A percentile compares a stretch with the other conserved stretches of the same genome.
Conservation (phyloP, 1,284 basidiomycete genomes). For the Cryptococcus sp. region DNA sequence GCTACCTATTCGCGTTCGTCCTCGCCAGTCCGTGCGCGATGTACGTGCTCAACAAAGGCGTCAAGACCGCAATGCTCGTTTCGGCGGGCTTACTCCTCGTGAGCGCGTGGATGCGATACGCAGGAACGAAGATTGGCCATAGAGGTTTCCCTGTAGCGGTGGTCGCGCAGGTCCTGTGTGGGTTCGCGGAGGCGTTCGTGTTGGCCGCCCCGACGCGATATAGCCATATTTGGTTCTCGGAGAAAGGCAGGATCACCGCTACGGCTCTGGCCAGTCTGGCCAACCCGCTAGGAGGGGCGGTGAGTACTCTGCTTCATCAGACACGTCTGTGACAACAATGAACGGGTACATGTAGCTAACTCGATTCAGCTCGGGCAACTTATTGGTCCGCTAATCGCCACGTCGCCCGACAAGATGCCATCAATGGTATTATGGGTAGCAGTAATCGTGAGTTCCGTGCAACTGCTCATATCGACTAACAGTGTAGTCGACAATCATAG, state of each 20-base stretch:
- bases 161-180: slow-evolving; percentile 8
- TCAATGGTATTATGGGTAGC: slow-evolving; percentile 10
- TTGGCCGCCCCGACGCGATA: slow-evolving; percentile 9
- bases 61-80: slow-evolving; percentile 1
- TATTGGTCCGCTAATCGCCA: slow-evolving; percentile 9
- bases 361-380: slow-evolving; percentile 10
- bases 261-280: slow-evolving; percentile 10
- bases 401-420: slow-evolving; percentile 7
- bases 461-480: not conserved
- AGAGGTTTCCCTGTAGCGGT: slow-evolving; percentile 5
- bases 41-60: slow-evolving; percentile 5
- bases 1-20: slow-evolving; percentile 12
- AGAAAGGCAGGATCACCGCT: slow-evolving; percentile 9
- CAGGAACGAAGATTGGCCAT: slow-evolving; percentile 1
- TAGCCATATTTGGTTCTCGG: slow-evolving; percentile 10
- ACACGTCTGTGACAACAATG: too few species aligned
- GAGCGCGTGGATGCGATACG: slow-evolving; percentile 9
- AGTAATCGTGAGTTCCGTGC: slow-evolving; percentile 6
- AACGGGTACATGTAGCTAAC: not conserved
- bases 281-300: slow-evolving; percentile 13
- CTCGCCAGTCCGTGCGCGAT: slow-evolving; percentile 1
- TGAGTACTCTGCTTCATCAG: not conserved
- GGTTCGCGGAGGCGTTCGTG: slow-evolving; percentile 10
- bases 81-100: slow-evolving; percentile 2
- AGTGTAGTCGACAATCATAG: slow-evolving; percentile 4